phyloP scores from a whole-genome alignment of 2,329 filamentous ascomycete genomes.

The Blastomyces silverae region DNA sequence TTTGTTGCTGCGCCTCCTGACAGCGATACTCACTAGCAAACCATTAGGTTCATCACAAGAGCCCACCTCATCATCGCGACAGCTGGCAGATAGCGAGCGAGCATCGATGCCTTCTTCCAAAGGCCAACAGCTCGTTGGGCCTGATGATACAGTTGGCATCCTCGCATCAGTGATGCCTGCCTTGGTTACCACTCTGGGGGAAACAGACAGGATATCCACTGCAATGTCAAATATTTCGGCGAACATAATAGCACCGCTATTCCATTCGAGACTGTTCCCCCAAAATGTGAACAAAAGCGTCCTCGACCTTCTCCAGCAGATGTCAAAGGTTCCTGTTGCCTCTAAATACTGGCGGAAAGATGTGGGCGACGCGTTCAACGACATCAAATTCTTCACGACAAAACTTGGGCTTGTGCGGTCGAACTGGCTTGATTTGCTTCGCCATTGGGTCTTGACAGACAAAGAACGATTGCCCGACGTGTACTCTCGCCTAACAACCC shows the following conservation, averaged over 20 bases:
- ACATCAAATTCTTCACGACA: slow-evolving; percentile 74
- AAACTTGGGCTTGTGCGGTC: slow-evolving; percentile 57
- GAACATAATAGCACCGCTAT: slow-evolving; percentile 71
- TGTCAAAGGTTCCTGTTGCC: slow-evolving; percentile 68
- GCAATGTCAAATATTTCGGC: slow-evolving; percentile 75
- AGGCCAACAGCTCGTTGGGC: slow-evolving; percentile 39
- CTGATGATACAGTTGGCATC: slow-evolving; percentile 73
- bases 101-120: slow-evolving; percentile 26
- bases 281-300: slow-evolving; percentile 69
- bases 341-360: slow-evolving; percentile 93
- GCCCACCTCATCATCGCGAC: slow-evolving; percentile 23
- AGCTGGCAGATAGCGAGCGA: slow-evolving; percentile 10
- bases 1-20: slow-evolving; percentile 76
- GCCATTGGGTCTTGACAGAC: slow-evolving; percentile 76
- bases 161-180: slow-evolving; percentile 72
- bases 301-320: slow-evolving; percentile 65
- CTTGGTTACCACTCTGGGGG: slow-evolving; percentile 73
- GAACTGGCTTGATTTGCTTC: slow-evolving; percentile 76
- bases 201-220: slow-evolving; percentile 72
- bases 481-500: slow-evolving; percentile 68
- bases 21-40: slow-evolving; percentile 88
- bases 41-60: slow-evolving; percentile 66
- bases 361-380: slow-evolving; percentile 83
- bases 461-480: slow-evolving; percentile 84
- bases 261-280: slow-evolving; percentile 80